Evolutionary conservation across 2,329 filamentous ascomycete species (phyloP).

Genomic region (Periconia sp.): DNA sequence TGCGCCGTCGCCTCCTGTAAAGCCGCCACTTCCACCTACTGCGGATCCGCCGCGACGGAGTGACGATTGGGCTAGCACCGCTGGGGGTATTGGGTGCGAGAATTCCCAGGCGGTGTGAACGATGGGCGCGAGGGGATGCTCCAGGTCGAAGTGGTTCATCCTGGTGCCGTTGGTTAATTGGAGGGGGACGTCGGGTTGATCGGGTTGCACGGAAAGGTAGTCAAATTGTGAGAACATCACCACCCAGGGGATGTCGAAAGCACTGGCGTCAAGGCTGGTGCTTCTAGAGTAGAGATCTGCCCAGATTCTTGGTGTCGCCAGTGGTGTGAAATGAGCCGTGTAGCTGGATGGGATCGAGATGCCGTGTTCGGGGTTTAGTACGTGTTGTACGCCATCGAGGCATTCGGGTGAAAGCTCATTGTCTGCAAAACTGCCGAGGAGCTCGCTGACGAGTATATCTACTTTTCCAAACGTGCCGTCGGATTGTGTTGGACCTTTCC

Average conservation of each 20-base stretch:
- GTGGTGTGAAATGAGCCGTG: constrained; percentile 90
- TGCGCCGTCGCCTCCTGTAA: constrained; percentile 73
- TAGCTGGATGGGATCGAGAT: constrained; percentile 94
- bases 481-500: constrained; percentile 74
- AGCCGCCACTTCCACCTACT: constrained; percentile 70
- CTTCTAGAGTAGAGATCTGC: constrained; percentile 72
- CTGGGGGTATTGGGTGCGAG: constrained; percentile 68
- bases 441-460: constrained; percentile 91
- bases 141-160: constrained; percentile 35
- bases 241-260: constrained; percentile 91
- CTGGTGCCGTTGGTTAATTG: constrained; percentile 49
- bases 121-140: constrained; percentile 38
- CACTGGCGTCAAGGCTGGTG: constrained; percentile 62
- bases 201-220: constrained; percentile 66
- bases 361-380: constrained; percentile 76
- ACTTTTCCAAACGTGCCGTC: constrained; percentile 65
- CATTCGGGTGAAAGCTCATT: constrained; percentile 98
- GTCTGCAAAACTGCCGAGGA: constrained; percentile 93
- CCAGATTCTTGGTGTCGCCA: constrained; percentile 82
- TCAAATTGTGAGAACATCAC: constrained; percentile 90
- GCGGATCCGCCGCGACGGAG: constrained; percentile 64
- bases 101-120: constrained; percentile 83
- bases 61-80: constrained; percentile 59
- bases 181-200: constrained; percentile 47
- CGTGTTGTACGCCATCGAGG: constrained; percentile 90